Base-by-base conservation (phyloP, 106 monocot genomes). In the Dendrobium chrysotoxum region DNA sequence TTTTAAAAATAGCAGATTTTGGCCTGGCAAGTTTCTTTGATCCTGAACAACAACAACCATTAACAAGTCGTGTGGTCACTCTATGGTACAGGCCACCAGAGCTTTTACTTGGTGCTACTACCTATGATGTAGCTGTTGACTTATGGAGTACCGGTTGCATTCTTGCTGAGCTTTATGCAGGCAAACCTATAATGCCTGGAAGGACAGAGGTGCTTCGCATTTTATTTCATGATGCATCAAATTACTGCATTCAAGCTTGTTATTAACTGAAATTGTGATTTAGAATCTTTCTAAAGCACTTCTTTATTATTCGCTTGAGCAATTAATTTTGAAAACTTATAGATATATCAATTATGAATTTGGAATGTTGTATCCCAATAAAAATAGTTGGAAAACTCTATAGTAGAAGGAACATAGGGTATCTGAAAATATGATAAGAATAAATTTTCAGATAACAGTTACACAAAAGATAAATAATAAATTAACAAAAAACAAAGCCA, bases 31-130 rank as follows among this genome's bases (percentile, higher is more conserved):
- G 87, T 53, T 89, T 92, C 75, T 89, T 85, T 80, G 85, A 87
- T 67, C 86, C 89, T 58, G 76, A 79, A 0, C 87, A 92, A 44
- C 40, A 45, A 2, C 89, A 86, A 31, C 86, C 84, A 50, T 81
- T 92, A 71, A 92, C 92, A 45, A 92, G 92, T 82, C 92, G 92
- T 76, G 92, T 92, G 45, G 92, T 92, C 77, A 92, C 92, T 40
- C 85, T 92, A 21, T 92, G 92, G 92, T 92, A 92, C 78, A 81
- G 92, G 26, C 92, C 92, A 7, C 92, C 89, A 55, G 92, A 92
- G 75, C 87, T 92, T 82, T 78, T 92, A 67, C 89, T 92, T 72
- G 92, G 92, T 46, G 83, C 92, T 42, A 89, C 89, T 39, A 80
- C 82, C 72, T 92, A 92, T 89, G 89, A 84, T 4, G 87, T 89